Evolutionary conservation across 2,329 filamentous ascomycete genomes (phyloP).

Genomic region (Penicillium palitans): DNA sequence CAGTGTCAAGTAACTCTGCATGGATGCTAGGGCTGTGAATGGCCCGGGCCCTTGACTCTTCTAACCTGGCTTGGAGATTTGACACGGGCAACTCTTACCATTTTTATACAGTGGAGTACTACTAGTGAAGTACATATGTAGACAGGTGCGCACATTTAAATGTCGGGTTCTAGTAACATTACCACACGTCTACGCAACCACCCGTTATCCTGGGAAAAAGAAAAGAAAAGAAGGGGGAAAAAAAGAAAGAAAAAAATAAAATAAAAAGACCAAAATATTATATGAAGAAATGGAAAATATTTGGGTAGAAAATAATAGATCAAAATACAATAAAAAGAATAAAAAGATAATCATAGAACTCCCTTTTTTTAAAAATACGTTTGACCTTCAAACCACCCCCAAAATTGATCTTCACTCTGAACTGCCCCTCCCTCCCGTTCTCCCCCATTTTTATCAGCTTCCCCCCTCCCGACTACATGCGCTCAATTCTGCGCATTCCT

Average conservation of each 20-base stretch:
- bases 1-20: constrained; percentile 19
- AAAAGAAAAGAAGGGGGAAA: constrained; percentile 11
- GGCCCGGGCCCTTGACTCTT: not conserved
- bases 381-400: constrained; percentile 17
- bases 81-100: not conserved
- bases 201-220: constrained; percentile 15
- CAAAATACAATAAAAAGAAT: constrained; percentile 3
- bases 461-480: constrained; percentile 8
- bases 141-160: constrained; percentile 15
- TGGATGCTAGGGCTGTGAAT: constrained; percentile 3
- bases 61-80: not conserved
- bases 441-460: constrained; percentile 18
- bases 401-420: constrained; percentile 27
- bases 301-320: constrained; percentile 6
- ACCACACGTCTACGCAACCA: constrained; percentile 25
- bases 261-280: not conserved
- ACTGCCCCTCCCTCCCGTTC: constrained; percentile 20
- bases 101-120: constrained; percentile 1
- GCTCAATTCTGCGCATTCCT: constrained; percentile 3
- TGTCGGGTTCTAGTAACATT: not conserved
- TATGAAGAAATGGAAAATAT: not conserved
- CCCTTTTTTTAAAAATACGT: constrained; percentile 10
- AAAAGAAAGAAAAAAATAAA: not conserved
- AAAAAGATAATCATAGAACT: not conserved
- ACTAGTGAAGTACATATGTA: not conserved